Evolutionary conservation across 2,329 filamentous ascomycete genomes (phyloP).

Genomic region (Lachnellula arida): DNA sequence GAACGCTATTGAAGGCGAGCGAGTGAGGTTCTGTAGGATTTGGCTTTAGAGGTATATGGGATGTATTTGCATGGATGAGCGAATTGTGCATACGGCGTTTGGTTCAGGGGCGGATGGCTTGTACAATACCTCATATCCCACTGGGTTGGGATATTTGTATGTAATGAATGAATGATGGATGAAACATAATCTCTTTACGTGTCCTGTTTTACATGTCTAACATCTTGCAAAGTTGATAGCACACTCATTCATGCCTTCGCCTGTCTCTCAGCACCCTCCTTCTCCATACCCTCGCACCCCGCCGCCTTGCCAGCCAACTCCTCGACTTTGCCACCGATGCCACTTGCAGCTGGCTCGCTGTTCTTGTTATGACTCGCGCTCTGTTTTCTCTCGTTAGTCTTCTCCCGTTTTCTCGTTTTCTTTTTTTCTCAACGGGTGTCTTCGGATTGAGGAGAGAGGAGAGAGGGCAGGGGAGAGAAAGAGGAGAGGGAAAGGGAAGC

Average conservation of each 20-base stretch:
- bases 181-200: background rate
- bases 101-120: background rate
- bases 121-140: background rate
- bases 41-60: background rate
- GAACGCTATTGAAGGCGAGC: conserved; percentile 21
- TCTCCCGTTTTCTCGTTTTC: too few relatives aligned
- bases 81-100: background rate
- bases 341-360: conserved; percentile 15
- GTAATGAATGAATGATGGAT: conserved; percentile 7
- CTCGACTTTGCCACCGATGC: conserved; percentile 50
- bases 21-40: conserved; percentile 2
- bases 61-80: background rate
- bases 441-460: background rate
- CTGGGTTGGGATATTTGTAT: background rate
- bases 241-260: conserved; percentile 11
- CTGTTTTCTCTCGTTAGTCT: conserved; percentile 1
- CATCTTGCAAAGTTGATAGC: background rate
- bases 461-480: background rate
- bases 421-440: background rate
- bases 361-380: conserved; percentile 7
- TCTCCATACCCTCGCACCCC: conserved; percentile 66
- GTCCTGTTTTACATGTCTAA: background rate
- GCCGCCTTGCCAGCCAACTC: conserved; percentile 58
- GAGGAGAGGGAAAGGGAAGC: background rate
- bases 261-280: conserved; percentile 51